A percentile compares a stretch with the other conserved stretches of the same genome.
Evolutionary conservation across 2,329 filamentous ascomycete species (phyloP).

Genomic region (Penicillium sp.): DNA sequence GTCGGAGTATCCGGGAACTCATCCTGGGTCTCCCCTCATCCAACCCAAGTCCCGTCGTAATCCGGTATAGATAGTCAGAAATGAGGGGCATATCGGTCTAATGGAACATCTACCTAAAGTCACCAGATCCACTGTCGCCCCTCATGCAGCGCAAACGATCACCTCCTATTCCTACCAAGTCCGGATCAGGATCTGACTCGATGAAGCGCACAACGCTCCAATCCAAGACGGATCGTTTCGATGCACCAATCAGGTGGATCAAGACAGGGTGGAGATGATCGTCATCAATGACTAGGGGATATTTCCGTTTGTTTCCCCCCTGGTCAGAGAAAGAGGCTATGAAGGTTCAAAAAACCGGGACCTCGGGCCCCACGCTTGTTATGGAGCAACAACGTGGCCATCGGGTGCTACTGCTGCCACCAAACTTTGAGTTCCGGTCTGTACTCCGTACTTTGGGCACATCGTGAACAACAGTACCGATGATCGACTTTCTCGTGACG

Average conservation of each 20-base stretch:
- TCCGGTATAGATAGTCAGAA: background rate
- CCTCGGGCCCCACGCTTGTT: slow-evolving; percentile 1
- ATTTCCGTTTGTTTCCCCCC: background rate
- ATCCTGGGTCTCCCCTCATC: background rate
- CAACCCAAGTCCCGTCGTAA: background rate
- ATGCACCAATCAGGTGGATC: slow-evolving; percentile 7
- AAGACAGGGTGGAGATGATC: slow-evolving; percentile 3
- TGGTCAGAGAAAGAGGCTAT: background rate
- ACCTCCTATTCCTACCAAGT: slow-evolving; percentile 1
- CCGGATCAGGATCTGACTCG: slow-evolving; percentile 3
- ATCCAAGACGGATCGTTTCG: slow-evolving; percentile 5
- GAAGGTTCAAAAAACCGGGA: background rate
- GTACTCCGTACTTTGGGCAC: slow-evolving; percentile 1
- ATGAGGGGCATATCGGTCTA: background rate
- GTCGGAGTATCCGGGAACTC: background rate
- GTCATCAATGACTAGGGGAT: background rate
- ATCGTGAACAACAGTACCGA: slow-evolving; percentile 1
- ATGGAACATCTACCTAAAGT: background rate
- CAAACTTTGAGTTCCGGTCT: slow-evolving; percentile 1
- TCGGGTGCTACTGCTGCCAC: background rate
- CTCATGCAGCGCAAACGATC: slow-evolving; percentile 6
- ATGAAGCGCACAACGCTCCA: slow-evolving; percentile 4
- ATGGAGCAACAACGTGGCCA: slow-evolving; percentile 16
- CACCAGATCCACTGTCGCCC: background rate
- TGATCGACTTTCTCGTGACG: slow-evolving; percentile 3